These are phyloP conservation scores for Alectoria sarmentosa DNA, from an alignment of 495 filamentous ascomycete genomes.

Conservation along the genomic window DNA sequence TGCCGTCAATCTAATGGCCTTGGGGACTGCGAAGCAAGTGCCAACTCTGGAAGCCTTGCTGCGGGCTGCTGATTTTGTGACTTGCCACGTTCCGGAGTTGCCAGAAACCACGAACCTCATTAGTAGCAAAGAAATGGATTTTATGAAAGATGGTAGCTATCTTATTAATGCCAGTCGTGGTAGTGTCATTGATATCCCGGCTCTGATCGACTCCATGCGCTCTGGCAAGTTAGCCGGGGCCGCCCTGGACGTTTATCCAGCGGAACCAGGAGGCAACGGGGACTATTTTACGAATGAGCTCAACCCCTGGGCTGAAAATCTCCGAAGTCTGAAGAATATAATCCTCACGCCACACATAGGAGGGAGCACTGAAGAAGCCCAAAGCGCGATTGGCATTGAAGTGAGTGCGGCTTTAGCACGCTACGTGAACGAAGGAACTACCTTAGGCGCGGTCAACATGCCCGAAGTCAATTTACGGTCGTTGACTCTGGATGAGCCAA, in stretches of 20 bases:
- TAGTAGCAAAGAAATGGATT: constrained; percentile 60
- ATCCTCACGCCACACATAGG: constrained; percentile 96
- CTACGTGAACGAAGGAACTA: constrained; percentile 89
- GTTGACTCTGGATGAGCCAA: constrained; percentile 76
- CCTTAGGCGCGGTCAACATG: constrained; percentile 88
- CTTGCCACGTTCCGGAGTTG: constrained; percentile 88
- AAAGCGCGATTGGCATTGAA: constrained; percentile 92
- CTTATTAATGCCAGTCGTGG: constrained; percentile 95
- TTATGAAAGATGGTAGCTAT: constrained; percentile 90
- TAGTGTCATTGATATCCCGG: constrained; percentile 89
- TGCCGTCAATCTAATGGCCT: constrained; percentile 81
- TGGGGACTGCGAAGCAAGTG: constrained; percentile 82
- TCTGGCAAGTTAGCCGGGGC: constrained; percentile 86
- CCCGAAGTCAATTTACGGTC: constrained; percentile 86
- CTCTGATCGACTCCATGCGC: constrained; percentile 81
- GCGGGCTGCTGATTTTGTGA: constrained; percentile 78
- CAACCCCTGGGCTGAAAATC: constrained; percentile 79
- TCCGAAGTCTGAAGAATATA: constrained; percentile 80
- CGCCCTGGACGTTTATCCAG: constrained; percentile 91
- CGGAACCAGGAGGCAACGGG: constrained; percentile 88
- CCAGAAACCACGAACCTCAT: constrained; percentile 92
- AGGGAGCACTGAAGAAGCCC: constrained; percentile 95
- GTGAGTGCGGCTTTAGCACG: constrained; percentile 78
- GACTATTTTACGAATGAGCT: constrained; percentile 87
- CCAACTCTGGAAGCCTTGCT: constrained; percentile 69